Evolutionary conservation across 768 basidiomycete genomes (phyloP).

Genomic region (Tricholoma bakamatsutake): DNA sequence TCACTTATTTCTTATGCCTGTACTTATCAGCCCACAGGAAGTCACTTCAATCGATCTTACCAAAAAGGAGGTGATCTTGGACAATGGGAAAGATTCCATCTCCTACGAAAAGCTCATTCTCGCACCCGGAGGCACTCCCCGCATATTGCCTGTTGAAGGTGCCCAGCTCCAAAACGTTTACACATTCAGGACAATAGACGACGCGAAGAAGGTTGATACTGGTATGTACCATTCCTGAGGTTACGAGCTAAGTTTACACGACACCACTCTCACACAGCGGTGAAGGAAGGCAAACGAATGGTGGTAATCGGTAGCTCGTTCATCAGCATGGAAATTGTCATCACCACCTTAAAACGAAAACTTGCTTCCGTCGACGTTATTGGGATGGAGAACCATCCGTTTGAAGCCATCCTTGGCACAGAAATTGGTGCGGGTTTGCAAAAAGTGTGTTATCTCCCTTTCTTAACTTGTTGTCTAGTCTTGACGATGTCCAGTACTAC

Average conservation of each 20-base stretch:
- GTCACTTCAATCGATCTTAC: conserved; percentile 66
- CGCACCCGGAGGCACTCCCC: conserved; percentile 70
- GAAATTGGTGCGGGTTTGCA: conserved; percentile 72
- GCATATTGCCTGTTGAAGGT: conserved; percentile 72
- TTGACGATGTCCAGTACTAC: conserved; percentile 47
- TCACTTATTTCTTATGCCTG: conserved; percentile 1
- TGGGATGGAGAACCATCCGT: conserved; percentile 77
- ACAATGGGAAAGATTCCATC: conserved; percentile 51
- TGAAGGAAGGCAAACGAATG: conserved; percentile 66
- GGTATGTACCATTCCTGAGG: conserved; percentile 32
- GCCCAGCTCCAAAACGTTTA: conserved; percentile 70
- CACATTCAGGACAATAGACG: conserved; percentile 64
- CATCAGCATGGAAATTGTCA: conserved; percentile 90
- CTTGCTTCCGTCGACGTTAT: conserved; percentile 81
- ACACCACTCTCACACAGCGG: conserved; percentile 30
- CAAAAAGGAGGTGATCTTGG: conserved; percentile 57
- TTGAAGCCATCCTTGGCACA: conserved; percentile 75
- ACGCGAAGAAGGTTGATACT: conserved; percentile 66
- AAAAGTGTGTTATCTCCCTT: conserved; percentile 44
- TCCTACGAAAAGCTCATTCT: conserved; percentile 76
- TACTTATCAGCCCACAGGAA: conserved; percentile 32
- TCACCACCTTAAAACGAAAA: conserved; percentile 65
- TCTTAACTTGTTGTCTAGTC: not conserved
- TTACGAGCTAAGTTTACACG: not conserved
- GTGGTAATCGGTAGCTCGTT: conserved; percentile 88